Percentiles rank a stretch among this genome's conserved stretches.
phyloP scores from a whole-genome alignment of 176 grass and related monocot species.

The Triticum dicoccoides region DNA sequence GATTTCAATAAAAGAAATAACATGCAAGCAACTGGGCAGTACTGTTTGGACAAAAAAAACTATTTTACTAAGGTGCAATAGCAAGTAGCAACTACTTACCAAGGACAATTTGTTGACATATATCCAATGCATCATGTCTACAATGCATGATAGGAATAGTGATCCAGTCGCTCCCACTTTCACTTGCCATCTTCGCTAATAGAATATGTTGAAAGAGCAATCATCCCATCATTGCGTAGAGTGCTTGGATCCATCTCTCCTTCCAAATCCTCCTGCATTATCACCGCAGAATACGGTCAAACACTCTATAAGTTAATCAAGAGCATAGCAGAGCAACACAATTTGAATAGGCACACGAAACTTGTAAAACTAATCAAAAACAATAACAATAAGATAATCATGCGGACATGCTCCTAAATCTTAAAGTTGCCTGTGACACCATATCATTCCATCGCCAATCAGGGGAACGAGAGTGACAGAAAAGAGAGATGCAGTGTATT shows the following conservation, averaged over 20 bases:
- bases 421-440: too few species aligned
- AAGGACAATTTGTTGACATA: conserved; percentile 69
- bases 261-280: too few species aligned
- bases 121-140: conserved; percentile 35
- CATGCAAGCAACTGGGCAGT: not conserved
- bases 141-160: conserved; percentile 24
- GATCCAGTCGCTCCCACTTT: conserved; percentile 84
- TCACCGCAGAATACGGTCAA: not conserved
- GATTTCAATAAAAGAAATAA: conserved; percentile 25
- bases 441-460: too few species aligned
- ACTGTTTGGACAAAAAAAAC: not conserved
- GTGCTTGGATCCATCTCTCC: conserved; percentile 62
- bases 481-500: too few species aligned
- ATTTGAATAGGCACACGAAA: not conserved
- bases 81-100: conserved; percentile 44
- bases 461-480: too few species aligned
- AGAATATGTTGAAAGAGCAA: conserved; percentile 61
- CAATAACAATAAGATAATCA: not conserved
- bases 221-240: conserved; percentile 44
- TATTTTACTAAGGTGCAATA: not conserved
- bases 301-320: not conserved
- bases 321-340: not conserved
- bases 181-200: conserved; percentile 82
- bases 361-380: not conserved
- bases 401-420: not conserved